Evolutionary conservation across 495 filamentous ascomycete species (phyloP), one percentile per base, ranked within the genome.

Genomic region (Aspergillus conjunctus): DNA sequence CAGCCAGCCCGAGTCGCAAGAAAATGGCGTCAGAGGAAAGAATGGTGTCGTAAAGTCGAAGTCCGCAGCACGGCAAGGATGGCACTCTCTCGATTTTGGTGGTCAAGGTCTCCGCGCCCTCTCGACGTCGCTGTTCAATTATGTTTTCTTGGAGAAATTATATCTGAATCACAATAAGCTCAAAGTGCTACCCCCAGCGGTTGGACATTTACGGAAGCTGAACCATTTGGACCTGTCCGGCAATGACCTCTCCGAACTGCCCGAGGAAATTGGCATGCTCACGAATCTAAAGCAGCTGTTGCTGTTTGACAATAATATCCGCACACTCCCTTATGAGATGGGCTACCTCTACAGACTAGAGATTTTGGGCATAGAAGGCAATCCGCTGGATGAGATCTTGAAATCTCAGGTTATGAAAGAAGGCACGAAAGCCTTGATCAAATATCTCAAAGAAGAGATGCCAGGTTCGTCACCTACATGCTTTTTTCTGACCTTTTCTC

Each of bases 241-340:
- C 70, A 99, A 99, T 67, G 82, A 92, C 17, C 78, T 99, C 21
- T 84, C 79, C 8, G 87, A 90, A 67, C 79, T 99, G 8, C 94
- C 94, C 7, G 85, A 90, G 17, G 93, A 99, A 80, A 85, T 98
- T 53, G 95, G 94, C 63, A 98, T 98, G 92, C 88, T 97, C 60
- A 91, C 91, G 43, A 91, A 89, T 62, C 77, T 99, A 51, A 88
- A 87, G 68, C 83, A 84, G 43, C 81, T 99, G 1, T 76, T 89
- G 20, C 77, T 96, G 3, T 97, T 96, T 69, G 91, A 97, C 72
- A 99, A 99, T 71, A 79, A 88, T 48, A 87, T 99, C 54, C 84
- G 82, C 53, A 85, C 81, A 7, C 81, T 99, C 18, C 95, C 94
- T 7, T 87, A 80, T 65, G 93, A 97, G 71, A 76, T 99, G 59